Evolutionary conservation across 106 monocot genomes (phyloP), one percentile per base, ranked within the genome.

Genomic region (Amphibolis antarctica): DNA sequence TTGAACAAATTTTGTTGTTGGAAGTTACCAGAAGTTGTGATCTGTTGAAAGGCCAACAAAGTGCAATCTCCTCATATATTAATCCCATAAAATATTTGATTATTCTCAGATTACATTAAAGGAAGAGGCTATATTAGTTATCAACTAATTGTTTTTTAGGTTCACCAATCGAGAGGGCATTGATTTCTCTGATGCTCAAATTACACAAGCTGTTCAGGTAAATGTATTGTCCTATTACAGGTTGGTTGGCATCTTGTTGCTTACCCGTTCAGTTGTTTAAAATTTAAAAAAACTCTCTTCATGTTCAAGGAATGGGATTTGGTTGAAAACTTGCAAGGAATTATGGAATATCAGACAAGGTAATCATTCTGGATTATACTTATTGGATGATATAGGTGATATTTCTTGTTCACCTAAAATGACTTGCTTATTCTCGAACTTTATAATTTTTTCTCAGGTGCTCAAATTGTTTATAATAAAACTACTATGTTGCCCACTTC

Each of bases 171-270:
- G 84, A 53, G 96, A 98, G 58, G 86, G 85, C 59, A 98, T 98
- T 66, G 96, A 98, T 58, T 98, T 98, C 65, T 80, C 86, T 78
- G 98, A 98, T 98, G 98, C 87, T 57, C 85, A 91, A 48, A 85
- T 66, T 67, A 98, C 88, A 87, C 91, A 88, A 70, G 69, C 90
- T 68, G 70, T 91, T 64, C 98, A 98, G 98, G 98, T 98, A 72
- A 15, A 19, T 60, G 49, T 42, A 30, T 18, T 13, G 19, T 52
- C 22, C 60, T 60, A 60, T 44, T 20, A 42, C n/a, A n/a, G n/a
- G n/a, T n/a, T n/a, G n/a, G n/a, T n/a, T n/a, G 10, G 36, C 1
- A 30, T 10, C 17, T 23, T 55, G 6, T 26, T 10, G 56, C 28
- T 57, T 28, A 26, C 26, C 48, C 10, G 3, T 57, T 3, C 28